A percentile compares a stretch with the other conserved stretches of the same genome.
These are phyloP conservation scores for Volvox africanus DNA, from an alignment of 139 green algal genomes.

Conservation along the genomic window DNA sequence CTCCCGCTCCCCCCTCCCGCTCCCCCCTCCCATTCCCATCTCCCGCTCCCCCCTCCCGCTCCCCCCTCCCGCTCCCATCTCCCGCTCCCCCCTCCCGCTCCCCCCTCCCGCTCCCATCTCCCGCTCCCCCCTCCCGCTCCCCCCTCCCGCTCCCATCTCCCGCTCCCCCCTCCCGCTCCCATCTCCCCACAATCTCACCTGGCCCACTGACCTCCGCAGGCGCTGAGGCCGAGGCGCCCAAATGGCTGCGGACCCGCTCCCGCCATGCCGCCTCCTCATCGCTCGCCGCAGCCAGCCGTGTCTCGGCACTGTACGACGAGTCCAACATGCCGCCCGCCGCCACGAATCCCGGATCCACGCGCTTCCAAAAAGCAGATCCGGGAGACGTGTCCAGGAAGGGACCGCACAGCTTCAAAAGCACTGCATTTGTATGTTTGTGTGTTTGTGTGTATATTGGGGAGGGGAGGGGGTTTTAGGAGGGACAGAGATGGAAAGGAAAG, in stretches of 20 bases:
- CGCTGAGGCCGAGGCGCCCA: background rate
- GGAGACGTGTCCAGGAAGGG: conserved; percentile 87
- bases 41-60: too few relatives aligned
- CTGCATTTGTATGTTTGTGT: background rate
- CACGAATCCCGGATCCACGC: conserved; percentile 52
- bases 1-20: too few relatives aligned
- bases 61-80: too few relatives aligned
- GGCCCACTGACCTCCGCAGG: conserved; percentile 28
- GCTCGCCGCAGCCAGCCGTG: conserved; percentile 69
- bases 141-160: too few relatives aligned
- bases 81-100: too few relatives aligned
- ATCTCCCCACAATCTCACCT: too few relatives aligned
- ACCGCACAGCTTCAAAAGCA: conserved; percentile 85
- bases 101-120: too few relatives aligned
- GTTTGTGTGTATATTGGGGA: background rate
- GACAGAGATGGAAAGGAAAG: background rate
- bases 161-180: too few relatives aligned
- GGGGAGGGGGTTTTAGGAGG: background rate
- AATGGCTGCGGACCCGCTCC: conserved; percentile 42
- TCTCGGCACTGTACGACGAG: conserved; percentile 63
- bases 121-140: too few relatives aligned
- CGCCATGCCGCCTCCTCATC: conserved; percentile 72
- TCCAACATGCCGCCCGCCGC: conserved; percentile 43
- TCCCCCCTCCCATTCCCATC: too few relatives aligned
- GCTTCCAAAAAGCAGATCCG: conserved; percentile 59